phyloP scores from a whole-genome alignment of 257 asterid species.

The Echites panduratus region DNA sequence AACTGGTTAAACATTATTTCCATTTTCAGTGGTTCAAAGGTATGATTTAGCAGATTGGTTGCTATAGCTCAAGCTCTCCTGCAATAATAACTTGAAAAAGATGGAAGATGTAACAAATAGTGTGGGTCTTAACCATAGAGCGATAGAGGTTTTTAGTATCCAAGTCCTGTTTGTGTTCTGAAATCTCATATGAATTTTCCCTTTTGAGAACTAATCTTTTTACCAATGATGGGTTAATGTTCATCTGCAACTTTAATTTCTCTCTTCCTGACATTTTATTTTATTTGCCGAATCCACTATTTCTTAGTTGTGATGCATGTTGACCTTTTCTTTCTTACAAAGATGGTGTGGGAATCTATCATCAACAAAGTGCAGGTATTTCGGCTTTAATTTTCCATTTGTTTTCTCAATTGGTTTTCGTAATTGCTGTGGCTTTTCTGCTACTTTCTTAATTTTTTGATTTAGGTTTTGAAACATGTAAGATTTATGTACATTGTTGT shows the following conservation, averaged over 20 bases:
- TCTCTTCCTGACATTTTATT: background rate
- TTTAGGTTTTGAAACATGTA: background rate
- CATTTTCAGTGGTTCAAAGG: no score
- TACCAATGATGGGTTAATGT: background rate
- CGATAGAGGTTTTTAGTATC: background rate
- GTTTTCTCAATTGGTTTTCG: background rate
- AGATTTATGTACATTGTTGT: background rate
- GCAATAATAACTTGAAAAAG: no score
- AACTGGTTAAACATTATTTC: no score
- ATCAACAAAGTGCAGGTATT: conserved; percentile 97
- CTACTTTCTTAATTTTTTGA: background rate
- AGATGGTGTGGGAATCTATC: conserved; percentile 99
- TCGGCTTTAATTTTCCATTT: conserved; percentile 4
- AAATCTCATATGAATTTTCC: background rate
- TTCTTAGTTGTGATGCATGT: background rate
- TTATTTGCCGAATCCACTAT: background rate
- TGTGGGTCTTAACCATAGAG: no score
- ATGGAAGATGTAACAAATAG: no score
- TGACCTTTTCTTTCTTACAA: conserved; percentile 18
- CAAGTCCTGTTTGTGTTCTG: background rate
- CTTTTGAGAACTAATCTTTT: background rate
- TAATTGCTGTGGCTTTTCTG: background rate
- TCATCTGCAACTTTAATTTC: background rate
- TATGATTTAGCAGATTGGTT: no score
- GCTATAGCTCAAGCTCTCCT: no score